A percentile compares a stretch with the other conserved stretches of the same genome.
phyloP scores from a whole-genome alignment of 2,329 filamentous ascomycete species.

The Lachnum nothofagi region DNA sequence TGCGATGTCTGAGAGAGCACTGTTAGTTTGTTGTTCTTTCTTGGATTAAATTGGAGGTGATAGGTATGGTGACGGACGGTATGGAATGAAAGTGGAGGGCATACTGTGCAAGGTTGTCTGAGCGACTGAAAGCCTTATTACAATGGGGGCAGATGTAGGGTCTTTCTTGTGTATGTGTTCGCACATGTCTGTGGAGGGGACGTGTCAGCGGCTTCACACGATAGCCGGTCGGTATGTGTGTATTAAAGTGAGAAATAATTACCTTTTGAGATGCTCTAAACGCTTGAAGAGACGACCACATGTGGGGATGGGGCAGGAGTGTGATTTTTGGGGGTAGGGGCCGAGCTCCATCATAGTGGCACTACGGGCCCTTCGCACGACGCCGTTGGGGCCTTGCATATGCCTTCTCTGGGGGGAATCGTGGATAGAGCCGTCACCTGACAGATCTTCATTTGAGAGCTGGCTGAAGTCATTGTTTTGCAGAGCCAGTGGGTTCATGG shows the following conservation, averaged over 20 bases:
- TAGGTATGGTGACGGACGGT: slow-evolving; percentile 10
- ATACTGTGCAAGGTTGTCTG: slow-evolving; percentile 98
- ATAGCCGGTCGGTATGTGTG: slow-evolving; percentile 20
- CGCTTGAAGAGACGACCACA: slow-evolving; percentile 98
- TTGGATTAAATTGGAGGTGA: too few relatives aligned
- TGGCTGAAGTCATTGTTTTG: slow-evolving; percentile 66
- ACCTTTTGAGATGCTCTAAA: slow-evolving; percentile 98
- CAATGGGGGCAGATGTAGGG: slow-evolving; percentile 96
- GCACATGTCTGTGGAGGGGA: slow-evolving; percentile 73
- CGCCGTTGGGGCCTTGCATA: slow-evolving; percentile 67
- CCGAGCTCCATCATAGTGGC: slow-evolving; percentile 95
- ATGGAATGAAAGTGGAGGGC: slow-evolving; percentile 32
- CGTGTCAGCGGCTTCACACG: slow-evolving; percentile 44
- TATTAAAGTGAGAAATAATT: slow-evolving; percentile 39
- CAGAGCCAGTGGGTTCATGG: slow-evolving; percentile 63
- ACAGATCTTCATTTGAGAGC: slow-evolving; percentile 57
- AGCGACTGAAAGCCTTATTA: slow-evolving; percentile 97
- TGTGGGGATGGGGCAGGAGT: slow-evolving; percentile 98
- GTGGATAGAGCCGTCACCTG: slow-evolving; percentile 54
- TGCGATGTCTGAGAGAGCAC: slow-evolving; percentile 51
- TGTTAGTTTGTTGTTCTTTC: slow-evolving; percentile 22
- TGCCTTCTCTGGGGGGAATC: slow-evolving; percentile 58
- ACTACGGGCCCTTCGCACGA: slow-evolving; percentile 83
- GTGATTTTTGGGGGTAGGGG: slow-evolving; percentile 94
- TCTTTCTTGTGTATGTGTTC: slow-evolving; percentile 98